These are phyloP conservation scores for Vachellia collinsii DNA, from an alignment of 306 rosid species.

Conservation along the genomic window DNA sequence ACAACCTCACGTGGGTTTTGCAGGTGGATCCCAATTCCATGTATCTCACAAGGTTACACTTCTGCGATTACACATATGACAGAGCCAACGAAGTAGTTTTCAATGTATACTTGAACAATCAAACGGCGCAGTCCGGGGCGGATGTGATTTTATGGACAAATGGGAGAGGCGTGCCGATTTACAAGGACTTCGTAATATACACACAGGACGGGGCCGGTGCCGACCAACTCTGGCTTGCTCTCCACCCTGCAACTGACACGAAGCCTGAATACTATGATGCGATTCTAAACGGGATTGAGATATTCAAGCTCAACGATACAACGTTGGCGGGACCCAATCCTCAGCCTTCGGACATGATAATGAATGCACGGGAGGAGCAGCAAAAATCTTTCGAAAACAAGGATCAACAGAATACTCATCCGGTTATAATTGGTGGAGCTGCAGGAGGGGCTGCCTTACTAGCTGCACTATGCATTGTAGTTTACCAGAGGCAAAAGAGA, in stretches of 20 bases:
- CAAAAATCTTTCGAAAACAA: not conserved
- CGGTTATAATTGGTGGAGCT: slow-evolving; percentile 49
- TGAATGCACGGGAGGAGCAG: slow-evolving; percentile 3
- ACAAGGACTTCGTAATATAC: slow-evolving; percentile 45
- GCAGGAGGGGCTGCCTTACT: slow-evolving; percentile 54
- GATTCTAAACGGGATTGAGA: slow-evolving; percentile 55
- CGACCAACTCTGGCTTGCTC: slow-evolving; percentile 48
- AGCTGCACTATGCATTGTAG: slow-evolving; percentile 47
- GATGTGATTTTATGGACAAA: slow-evolving; percentile 53
- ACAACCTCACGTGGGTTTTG: slow-evolving; percentile 58
- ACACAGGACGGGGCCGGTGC: slow-evolving; percentile 30
- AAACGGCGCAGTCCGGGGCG: slow-evolving; percentile 42
- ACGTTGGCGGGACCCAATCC: slow-evolving; percentile 64
- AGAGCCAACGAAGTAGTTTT: slow-evolving; percentile 45
- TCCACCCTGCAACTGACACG: slow-evolving; percentile 38
- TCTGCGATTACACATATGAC: slow-evolving; percentile 44
- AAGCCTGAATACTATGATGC: slow-evolving; percentile 53
- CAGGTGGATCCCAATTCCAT: slow-evolving; percentile 53
- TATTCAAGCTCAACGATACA: slow-evolving; percentile 58
- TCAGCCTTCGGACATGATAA: slow-evolving; percentile 48
- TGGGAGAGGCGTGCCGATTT: slow-evolving; percentile 45
- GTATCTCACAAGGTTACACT: slow-evolving; percentile 57
- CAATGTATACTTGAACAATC: slow-evolving; percentile 51
- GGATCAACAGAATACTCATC: not conserved
- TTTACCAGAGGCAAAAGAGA: slow-evolving; percentile 43